These are phyloP conservation scores for Backusella tuberculispora DNA, from an alignment of 192 early-diverging fungal species.

Conservation along the genomic window DNA sequence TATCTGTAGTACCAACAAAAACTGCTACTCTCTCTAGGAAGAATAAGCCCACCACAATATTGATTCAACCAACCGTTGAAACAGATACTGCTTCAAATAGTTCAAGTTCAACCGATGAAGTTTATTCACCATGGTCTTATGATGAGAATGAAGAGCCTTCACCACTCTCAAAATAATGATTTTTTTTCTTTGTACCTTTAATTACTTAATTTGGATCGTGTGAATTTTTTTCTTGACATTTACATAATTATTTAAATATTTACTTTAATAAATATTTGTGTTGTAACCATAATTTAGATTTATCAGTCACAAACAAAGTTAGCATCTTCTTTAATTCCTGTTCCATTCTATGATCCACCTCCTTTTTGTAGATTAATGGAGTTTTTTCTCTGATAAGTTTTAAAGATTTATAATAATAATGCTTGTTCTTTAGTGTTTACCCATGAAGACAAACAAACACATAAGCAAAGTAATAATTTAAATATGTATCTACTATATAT, in stretches of 20 bases:
- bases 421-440: too few relatives aligned
- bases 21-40: background rate
- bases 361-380: too few relatives aligned
- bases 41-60: background rate
- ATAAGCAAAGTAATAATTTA: too few relatives aligned
- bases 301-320: background rate
- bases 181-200: background rate
- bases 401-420: too few relatives aligned
- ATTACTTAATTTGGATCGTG: conserved; percentile 6
- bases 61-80: background rate
- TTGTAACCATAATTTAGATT: background rate
- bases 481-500: too few relatives aligned
- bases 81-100: background rate
- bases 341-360: too few relatives aligned
- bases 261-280: background rate
- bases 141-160: background rate
- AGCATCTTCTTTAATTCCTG: background rate
- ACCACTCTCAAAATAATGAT: background rate
- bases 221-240: conserved; percentile 8
- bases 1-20: background rate
- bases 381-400: too few relatives aligned
- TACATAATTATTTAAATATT: conserved; percentile 10
- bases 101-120: background rate
- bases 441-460: too few relatives aligned
- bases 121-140: background rate